These are phyloP conservation scores for Myochromella boudieri DNA, from an alignment of 768 basidiomycete species.

Conservation along the genomic window DNA sequence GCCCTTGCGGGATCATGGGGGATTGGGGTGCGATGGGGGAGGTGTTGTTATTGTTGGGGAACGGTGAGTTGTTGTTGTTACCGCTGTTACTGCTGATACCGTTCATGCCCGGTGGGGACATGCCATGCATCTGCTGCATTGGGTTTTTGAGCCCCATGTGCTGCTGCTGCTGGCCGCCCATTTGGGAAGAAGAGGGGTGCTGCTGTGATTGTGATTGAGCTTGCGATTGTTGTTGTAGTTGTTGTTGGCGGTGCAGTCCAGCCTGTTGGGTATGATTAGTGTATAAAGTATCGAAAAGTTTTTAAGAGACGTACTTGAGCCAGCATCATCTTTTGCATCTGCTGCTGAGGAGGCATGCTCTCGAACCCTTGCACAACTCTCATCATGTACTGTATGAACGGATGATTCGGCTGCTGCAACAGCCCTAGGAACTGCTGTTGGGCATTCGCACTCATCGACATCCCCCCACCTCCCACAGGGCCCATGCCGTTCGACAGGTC, in stretches of 20 bases:
- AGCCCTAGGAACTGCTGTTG: slow-evolving; percentile 46
- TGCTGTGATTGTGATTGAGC: slow-evolving; percentile 22
- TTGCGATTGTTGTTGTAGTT: slow-evolving; percentile 19
- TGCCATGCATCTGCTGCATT: slow-evolving; percentile 10
- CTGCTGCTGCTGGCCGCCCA: too few relatives aligned
- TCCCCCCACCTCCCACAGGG: not conserved
- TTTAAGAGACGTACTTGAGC: slow-evolving; percentile 46
- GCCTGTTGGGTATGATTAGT: too few relatives aligned
- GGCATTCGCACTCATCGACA: slow-evolving; percentile 19
- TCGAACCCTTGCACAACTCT: slow-evolving; percentile 54
- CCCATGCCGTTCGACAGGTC: not conserved
- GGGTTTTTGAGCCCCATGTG: slow-evolving; percentile 13
- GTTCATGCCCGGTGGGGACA: slow-evolving; percentile 3
- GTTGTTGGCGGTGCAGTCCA: slow-evolving; percentile 20
- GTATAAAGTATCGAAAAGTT: too few relatives aligned
- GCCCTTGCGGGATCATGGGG: slow-evolving; percentile 11
- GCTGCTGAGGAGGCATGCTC: slow-evolving; percentile 46
- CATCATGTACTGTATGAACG: slow-evolving; percentile 56
- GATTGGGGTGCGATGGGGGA: slow-evolving; percentile 20
- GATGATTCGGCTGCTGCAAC: slow-evolving; percentile 57
- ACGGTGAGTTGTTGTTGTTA: too few relatives aligned
- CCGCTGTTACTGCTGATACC: too few relatives aligned
- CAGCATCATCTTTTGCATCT: slow-evolving; percentile 58
- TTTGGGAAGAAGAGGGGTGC: slow-evolving; percentile 21
- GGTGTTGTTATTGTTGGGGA: too few relatives aligned